phyloP scores from a whole-genome alignment of 2,329 filamentous ascomycete genomes.

The Graphilbum sp. region DNA sequence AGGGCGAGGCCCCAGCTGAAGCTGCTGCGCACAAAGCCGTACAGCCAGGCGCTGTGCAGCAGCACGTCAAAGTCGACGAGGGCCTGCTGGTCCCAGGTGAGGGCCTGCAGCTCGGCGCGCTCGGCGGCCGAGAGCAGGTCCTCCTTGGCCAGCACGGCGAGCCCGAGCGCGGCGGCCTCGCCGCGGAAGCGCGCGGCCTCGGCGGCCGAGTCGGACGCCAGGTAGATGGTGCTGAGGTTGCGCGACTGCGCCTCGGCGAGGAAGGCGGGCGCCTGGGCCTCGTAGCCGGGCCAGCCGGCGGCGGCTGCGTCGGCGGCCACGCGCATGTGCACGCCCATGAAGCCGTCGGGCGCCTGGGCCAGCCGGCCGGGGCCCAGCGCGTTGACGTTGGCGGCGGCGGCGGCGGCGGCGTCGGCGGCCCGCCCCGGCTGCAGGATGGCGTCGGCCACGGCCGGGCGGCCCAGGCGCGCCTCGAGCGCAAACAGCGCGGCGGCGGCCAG shows the following conservation, averaged over 20 bases:
- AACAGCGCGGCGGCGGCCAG: constrained; percentile 19
- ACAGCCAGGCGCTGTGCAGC: constrained; percentile 6
- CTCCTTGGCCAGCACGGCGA: constrained; percentile 18
- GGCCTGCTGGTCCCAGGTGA: constrained; percentile 15
- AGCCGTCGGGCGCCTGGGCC: constrained; percentile 14
- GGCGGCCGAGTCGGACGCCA: constrained; percentile 17
- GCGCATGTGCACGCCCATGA: constrained; percentile 21
- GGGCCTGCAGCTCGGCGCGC: constrained; percentile 12
- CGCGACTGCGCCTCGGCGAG: constrained; percentile 16
- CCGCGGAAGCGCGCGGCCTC: constrained; percentile 15
- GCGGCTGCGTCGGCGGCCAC: constrained; percentile 17
- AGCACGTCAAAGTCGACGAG: constrained; percentile 9
- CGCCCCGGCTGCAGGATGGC: not conserved
- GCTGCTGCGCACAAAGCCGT: constrained; percentile 8
- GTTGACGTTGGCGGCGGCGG: not conserved
- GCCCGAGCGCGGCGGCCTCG: constrained; percentile 11
- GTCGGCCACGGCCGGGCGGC: constrained; percentile 13
- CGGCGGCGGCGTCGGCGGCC: not conserved
- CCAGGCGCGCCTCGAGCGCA: constrained; percentile 13
- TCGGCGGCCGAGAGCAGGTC: constrained; percentile 17
- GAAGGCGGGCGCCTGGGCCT: constrained; percentile 20
- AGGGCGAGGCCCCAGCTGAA: constrained; percentile 7
- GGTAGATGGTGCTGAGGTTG: constrained; percentile 18
- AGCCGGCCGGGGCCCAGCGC: constrained; percentile 9
- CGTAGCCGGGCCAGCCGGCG: constrained; percentile 18